Evolutionary conservation across 805 yeast genomes (phyloP), one percentile per base, ranked within the genome.

Genomic region (Candida schatavii): DNA sequence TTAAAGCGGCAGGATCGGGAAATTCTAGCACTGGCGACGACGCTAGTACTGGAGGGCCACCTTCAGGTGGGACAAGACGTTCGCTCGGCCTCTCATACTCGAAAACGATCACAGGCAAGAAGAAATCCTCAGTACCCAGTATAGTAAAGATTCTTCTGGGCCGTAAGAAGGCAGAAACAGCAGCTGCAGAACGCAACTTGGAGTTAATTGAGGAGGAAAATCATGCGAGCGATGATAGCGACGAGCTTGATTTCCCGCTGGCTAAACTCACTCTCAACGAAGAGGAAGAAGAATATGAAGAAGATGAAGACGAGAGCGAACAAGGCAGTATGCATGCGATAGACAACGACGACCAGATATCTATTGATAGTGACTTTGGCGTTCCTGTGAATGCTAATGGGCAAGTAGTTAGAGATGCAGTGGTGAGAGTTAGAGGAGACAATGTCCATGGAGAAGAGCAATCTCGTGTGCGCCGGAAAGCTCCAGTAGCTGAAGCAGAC

Each of bases 311-410:
- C 25, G 27, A 27, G 15, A 39, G 39, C 29, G 27, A 11, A 23
- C 11, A 7, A 7, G 27, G 27, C 27, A 23, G 27, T 23, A 23
- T 7, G 18, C 19, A n/a, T n/a, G n/a, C n/a, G n/a, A n/a, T n/a
- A 26, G 56, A 54, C 31, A 46, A 41, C 3, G 46, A 51, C 20
- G 63, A 59, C 39, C 50, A 37, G 2, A 38, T 55, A 13, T 56
- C 64, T 5, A 55, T 61, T 23, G 64, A 60, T 37, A 57, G 62
- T 45, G 65, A 61, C 35, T 60, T 60, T 44, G 64, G 62, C 1
- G 62, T 57, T 5, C 59, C 62, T 1, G 56, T 59, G 4, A 49
- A 49, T 34, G 37, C 56, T 1, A 48, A 38, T 6, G 64, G 62
- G 1, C 46, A 53, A 18, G 61, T 56, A 2, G 51, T 51, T 13